Evolutionary conservation across 2,329 filamentous ascomycete species (phyloP).

Genomic region (Penicillium sp.): DNA sequence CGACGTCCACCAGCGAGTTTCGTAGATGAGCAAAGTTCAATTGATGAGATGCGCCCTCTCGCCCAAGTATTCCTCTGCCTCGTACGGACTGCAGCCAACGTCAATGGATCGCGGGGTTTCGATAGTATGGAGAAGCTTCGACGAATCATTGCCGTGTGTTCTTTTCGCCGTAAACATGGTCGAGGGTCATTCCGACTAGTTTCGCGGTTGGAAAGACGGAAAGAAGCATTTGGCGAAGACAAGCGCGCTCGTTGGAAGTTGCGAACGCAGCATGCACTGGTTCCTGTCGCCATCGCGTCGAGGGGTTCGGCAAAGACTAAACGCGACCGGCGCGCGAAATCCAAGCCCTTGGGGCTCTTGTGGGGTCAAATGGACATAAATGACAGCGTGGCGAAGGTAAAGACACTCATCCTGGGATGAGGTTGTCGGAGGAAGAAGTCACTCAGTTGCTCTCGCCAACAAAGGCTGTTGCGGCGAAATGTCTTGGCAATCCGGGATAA

Average conservation of each 20-base stretch:
- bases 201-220: not conserved
- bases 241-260: conserved; percentile 1
- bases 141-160: conserved; percentile 1
- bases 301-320: not conserved
- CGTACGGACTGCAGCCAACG: not conserved
- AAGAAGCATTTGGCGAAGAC: not conserved
- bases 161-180: conserved; percentile 2
- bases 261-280: conserved; percentile 7
- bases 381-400: too few relatives aligned
- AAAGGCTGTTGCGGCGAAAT: not conserved
- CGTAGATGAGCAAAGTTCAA: too few relatives aligned
- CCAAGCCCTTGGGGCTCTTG: too few relatives aligned
- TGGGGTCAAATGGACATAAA: too few relatives aligned
- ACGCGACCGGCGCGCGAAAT: conserved; percentile 2
- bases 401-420: too few relatives aligned
- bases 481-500: conserved; percentile 1
- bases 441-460: too few relatives aligned
- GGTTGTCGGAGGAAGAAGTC: too few relatives aligned
- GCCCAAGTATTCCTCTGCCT: not conserved
- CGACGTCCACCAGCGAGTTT: too few relatives aligned
- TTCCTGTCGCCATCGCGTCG: conserved; percentile 12
- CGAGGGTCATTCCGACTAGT: not conserved
- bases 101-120: not conserved
- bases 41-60: not conserved
- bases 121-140: not conserved